These are phyloP conservation scores for Chrysanthemum lavandulifolium DNA, from an alignment of 129 eudicot species.

Conservation along the genomic window DNA sequence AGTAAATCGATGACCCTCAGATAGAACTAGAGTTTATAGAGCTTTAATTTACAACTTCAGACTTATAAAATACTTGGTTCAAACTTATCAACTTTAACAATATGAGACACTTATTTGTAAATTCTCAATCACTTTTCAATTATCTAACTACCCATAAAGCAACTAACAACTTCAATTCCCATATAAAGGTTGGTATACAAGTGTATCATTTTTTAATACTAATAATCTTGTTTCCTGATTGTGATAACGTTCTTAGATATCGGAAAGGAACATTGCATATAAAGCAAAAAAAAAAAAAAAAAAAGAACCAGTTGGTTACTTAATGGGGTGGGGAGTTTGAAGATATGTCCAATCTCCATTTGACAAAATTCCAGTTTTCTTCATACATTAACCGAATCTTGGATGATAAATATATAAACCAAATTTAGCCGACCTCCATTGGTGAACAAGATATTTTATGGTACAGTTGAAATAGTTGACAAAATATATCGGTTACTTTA, in stretches of 20 bases:
- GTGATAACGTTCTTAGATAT: constrained; percentile 22
- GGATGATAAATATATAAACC: constrained; percentile 1
- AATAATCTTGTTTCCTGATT: constrained; percentile 1
- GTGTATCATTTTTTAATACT: too few species aligned
- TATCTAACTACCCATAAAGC: background rate
- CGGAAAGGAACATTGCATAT: constrained; percentile 15
- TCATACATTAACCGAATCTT: constrained; percentile 6
- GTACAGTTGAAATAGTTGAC: constrained; percentile 16
- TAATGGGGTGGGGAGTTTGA: constrained; percentile 24
- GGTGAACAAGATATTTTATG: constrained; percentile 14
- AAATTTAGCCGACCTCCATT: constrained; percentile 4
- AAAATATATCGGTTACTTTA: background rate
- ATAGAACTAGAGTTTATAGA: too few species aligned
- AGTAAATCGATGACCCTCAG: too few species aligned
- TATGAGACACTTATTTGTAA: too few species aligned
- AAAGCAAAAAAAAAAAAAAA: background rate
- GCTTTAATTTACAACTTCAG: too few species aligned
- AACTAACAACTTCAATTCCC: too few species aligned
- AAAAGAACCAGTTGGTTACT: background rate
- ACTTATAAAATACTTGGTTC: too few species aligned
- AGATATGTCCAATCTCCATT: constrained; percentile 18
- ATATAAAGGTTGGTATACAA: too few species aligned
- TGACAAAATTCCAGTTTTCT: constrained; percentile 3
- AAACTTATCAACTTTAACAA: too few species aligned
- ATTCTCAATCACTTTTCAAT: background rate